Percentiles rank a stretch among this genome's conserved stretches.
phyloP scores from a whole-genome alignment of 768 basidiomycete species.

The Mycena kentingensis region DNA sequence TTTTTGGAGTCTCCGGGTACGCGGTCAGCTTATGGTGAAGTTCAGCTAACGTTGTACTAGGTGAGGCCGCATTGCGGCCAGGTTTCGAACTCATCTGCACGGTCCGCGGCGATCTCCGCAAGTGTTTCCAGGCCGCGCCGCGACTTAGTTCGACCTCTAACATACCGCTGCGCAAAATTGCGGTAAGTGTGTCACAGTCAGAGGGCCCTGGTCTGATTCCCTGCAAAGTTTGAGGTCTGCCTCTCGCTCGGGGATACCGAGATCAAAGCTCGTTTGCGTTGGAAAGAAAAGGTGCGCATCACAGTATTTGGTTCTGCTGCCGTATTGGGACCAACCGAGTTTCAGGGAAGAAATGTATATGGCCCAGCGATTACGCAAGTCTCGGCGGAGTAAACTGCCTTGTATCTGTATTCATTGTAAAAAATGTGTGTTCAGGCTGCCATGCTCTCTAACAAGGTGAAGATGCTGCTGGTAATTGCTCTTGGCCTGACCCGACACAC shows the following conservation, averaged over 20 bases:
- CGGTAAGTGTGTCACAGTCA: no score
- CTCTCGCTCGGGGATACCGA: background rate
- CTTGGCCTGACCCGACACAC: no score
- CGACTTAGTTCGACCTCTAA: background rate
- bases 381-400: no score
- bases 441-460: no score
- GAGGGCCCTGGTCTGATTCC: no score
- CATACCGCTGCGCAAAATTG: background rate
- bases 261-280: background rate
- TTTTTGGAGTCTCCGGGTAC: background rate
- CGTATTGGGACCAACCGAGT: no score
- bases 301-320: no score
- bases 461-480: no score
- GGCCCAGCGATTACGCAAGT: no score
- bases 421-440: no score
- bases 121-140: background rate
- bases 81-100: background rate
- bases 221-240: background rate
- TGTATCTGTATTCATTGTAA: no score
- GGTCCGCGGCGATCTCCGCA: background rate
- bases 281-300: background rate
- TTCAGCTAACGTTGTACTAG: background rate
- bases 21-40: background rate
- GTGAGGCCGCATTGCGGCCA: background rate
- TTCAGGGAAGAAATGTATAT: no score